Percentiles rank a stretch among this genome's conserved stretches.
phyloP scores from a whole-genome alignment of 371 early-diverging fungal genomes.

The Smittium culicis region DNA sequence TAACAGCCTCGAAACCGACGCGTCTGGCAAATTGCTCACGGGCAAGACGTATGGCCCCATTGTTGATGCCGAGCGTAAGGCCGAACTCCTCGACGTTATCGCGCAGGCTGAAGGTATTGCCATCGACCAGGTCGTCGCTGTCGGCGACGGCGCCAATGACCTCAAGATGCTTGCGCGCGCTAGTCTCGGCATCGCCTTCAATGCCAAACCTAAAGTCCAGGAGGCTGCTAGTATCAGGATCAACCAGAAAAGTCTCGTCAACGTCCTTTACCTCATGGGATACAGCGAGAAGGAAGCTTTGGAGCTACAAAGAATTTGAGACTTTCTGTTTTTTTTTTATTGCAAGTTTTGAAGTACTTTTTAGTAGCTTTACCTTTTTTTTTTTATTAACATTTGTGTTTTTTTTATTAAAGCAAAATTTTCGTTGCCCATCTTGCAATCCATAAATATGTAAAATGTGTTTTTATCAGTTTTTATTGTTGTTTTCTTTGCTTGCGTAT shows the following conservation, averaged over 20 bases:
- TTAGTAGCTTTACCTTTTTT: too few relatives aligned
- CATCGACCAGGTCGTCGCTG: conserved; percentile 82
- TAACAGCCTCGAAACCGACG: conserved; percentile 74
- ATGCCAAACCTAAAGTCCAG: conserved; percentile 94
- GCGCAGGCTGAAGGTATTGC: conserved; percentile 80
- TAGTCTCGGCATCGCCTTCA: conserved; percentile 96
- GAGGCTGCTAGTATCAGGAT: conserved; percentile 75
- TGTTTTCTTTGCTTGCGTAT: too few relatives aligned
- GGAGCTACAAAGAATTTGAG: conserved; percentile 18
- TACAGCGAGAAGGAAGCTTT: conserved; percentile 30
- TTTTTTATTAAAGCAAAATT: too few relatives aligned
- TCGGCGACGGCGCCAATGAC: conserved; percentile 99
- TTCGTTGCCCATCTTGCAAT: too few relatives aligned
- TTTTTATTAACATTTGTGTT: too few relatives aligned
- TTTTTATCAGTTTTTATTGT: too few relatives aligned
- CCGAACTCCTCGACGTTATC: conserved; percentile 83
- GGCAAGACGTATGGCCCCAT: conserved; percentile 77
- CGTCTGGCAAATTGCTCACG: conserved; percentile 64
- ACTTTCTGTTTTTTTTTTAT: not conserved
- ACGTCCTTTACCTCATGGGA: conserved; percentile 30
- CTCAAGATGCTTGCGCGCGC: conserved; percentile 92
- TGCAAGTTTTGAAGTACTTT: too few relatives aligned
- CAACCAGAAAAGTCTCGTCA: conserved; percentile 69
- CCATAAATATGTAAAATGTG: too few relatives aligned
- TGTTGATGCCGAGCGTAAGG: conserved; percentile 83